A percentile compares a stretch with the other conserved stretches of the same genome.
phyloP scores from a whole-genome alignment of 345 rosid genomes.

The Camelina sativa region DNA sequence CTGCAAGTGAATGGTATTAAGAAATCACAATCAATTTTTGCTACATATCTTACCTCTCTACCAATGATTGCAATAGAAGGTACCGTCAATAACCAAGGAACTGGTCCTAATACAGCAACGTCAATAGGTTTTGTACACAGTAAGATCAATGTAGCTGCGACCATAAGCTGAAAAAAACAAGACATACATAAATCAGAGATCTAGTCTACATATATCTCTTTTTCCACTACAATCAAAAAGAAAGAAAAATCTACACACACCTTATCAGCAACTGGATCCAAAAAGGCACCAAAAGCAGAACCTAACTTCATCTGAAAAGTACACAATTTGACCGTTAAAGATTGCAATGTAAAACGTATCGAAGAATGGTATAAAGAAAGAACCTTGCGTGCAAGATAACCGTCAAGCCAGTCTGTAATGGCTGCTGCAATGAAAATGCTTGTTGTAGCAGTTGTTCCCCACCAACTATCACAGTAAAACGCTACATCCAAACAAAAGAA shows the following conservation, averaged over 20 bases:
- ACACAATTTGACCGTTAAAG: constrained; percentile 23
- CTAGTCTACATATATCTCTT: neutral
- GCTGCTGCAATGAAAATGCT: constrained; percentile 90
- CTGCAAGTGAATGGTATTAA: neutral
- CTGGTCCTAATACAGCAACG: constrained; percentile 58
- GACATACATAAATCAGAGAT: constrained; percentile 26
- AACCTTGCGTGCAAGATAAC: constrained; percentile 95
- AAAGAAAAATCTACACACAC: constrained; percentile 59
- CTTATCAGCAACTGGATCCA: constrained; percentile 99
- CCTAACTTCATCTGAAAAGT: constrained; percentile 78
- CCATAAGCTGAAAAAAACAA: constrained; percentile 81
- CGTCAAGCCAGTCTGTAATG: constrained; percentile 98
- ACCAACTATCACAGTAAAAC: constrained; percentile 80
- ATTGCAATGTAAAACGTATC: neutral
- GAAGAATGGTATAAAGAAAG: neutral
- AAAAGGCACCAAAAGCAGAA: constrained; percentile 94
- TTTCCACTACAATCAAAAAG: neutral
- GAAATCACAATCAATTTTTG: neutral
- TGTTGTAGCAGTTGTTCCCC: constrained; percentile 91
- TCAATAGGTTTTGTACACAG: constrained; percentile 82
- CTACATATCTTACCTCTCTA: constrained; percentile 71
- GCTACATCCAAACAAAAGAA: constrained; percentile 49
- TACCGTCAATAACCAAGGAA: constrained; percentile 82
- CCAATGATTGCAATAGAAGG: constrained; percentile 93
- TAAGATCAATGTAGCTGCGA: constrained; percentile 89